phyloP scores from a whole-genome alignment of 2,329 filamentous ascomycete species.

The Calycina herbarum region DNA sequence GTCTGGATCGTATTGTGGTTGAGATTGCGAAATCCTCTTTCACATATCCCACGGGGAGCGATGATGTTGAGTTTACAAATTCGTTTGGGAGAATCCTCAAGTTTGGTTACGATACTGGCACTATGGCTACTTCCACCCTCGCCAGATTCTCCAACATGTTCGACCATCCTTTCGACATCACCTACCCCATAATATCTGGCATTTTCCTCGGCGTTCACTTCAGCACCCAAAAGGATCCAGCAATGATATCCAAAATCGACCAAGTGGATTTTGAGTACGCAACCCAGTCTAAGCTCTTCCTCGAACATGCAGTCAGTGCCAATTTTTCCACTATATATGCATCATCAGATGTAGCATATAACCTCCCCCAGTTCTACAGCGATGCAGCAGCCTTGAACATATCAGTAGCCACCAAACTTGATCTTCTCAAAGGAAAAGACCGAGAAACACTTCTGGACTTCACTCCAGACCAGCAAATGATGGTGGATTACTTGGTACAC shows the following conservation, averaged over 20 bases:
- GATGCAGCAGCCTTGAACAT: constrained; percentile 12
- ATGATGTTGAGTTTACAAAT: constrained; percentile 36
- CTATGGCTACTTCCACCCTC: constrained; percentile 36
- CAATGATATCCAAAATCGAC: constrained; percentile 17
- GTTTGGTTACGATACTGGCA: constrained; percentile 15
- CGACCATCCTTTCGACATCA: constrained; percentile 30
- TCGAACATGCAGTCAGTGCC: constrained; percentile 14
- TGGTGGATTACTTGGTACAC: constrained; percentile 51
- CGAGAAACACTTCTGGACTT: constrained; percentile 37
- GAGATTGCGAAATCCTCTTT: constrained; percentile 38
- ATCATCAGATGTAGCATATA: constrained; percentile 17
- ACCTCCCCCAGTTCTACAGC: constrained; percentile 11
- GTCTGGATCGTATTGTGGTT: constrained; percentile 10
- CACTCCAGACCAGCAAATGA: constrained; percentile 46
- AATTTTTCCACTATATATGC: constrained; percentile 21
- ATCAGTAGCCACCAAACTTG: constrained; percentile 37
- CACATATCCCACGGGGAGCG: constrained; percentile 39
- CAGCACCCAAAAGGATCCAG: constrained; percentile 21
- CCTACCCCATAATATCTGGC: constrained; percentile 22
- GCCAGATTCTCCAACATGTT: constrained; percentile 33
- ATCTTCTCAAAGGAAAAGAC: constrained; percentile 41
- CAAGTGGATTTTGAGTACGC: constrained; percentile 21
- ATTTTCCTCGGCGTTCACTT: constrained; percentile 26
- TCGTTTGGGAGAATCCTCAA: constrained; percentile 43
- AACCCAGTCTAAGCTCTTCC: constrained; percentile 16